Evolutionary conservation across 2,329 filamentous ascomycete species (phyloP), one percentile per base, ranked within the genome.

Genomic region (Aspergillus pseudoviridinutans): DNA sequence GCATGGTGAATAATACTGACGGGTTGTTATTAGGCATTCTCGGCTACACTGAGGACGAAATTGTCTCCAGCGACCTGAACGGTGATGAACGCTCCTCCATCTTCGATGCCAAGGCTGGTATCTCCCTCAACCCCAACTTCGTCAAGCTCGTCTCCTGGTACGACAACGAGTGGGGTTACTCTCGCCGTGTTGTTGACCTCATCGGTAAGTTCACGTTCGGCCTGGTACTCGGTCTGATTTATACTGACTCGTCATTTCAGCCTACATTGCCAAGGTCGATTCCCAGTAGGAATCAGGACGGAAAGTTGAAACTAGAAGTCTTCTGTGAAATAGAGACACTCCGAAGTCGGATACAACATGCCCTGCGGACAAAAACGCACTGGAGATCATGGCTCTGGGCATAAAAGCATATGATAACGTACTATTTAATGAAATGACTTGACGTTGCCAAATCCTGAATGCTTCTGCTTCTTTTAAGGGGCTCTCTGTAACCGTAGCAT

Each of bases 111-210:
- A 96, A 96, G 89, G 94, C 94, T 61, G 94, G 94, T 86, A 97
- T 99, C 81, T 90, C 92, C 67, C 89, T 99, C 72, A 99, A 97
- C 87, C 81, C 92, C 74, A 92, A 97, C 88, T 97, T 97, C 79
- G 87, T 96, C 86, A 99, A 99, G 90, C 86, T 99, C 63, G 89
- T 97, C 78, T 88, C 88, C 73, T 97, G 93, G 94, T 96, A 96
- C 82, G 92, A 96, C 86, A 97, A 97, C 86, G 93, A 97, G 87
- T 97, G 92, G 92, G 94, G 92, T 75, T 97, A 99, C 89, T 95
- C 90, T 79, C 92, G 92, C 83, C 94, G 90, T 87, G 90, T 92
- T 73, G 82, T 92, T 69, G 90, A 94, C 81, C 89, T 94, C 71
- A 75, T 79, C 64, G 61, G 75, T 78, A 73, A 73, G 74, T 70